Evolutionary conservation across 2,329 filamentous ascomycete species (phyloP).

Genomic region (Colletotrichum tofieldiae): DNA sequence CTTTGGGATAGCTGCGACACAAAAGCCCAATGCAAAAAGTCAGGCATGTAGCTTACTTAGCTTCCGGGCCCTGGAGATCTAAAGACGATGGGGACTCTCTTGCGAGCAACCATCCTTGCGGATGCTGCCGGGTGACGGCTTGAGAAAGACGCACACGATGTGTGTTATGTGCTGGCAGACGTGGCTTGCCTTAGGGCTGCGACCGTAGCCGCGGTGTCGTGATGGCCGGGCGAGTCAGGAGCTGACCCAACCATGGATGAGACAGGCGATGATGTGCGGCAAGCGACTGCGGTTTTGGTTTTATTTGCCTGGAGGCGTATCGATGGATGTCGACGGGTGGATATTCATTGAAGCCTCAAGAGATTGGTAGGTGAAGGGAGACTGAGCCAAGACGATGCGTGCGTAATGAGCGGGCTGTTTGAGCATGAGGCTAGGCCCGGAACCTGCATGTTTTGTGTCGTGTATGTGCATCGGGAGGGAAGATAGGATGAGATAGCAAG

Average conservation of each 20-base stretch:
- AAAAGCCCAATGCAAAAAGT: background rate
- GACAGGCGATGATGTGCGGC: conserved; percentile 9
- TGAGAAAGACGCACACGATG: background rate
- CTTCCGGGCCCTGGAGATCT: background rate
- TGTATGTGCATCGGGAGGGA: background rate
- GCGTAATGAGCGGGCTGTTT: conserved; percentile 21
- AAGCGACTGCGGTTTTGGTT: background rate
- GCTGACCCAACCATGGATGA: conserved; percentile 18
- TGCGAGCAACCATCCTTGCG: conserved; percentile 24
- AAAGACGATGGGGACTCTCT: background rate
- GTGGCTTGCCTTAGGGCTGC: conserved; percentile 42
- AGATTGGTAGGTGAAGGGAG: background rate
- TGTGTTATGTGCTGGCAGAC: conserved; percentile 37
- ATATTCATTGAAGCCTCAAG: background rate
- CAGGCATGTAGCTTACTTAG: background rate
- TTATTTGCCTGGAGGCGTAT: background rate
- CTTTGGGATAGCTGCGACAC: conserved; percentile 4
- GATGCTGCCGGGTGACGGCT: conserved; percentile 6
- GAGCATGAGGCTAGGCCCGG: background rate
- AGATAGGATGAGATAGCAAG: conserved; percentile 7
- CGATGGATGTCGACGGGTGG: background rate
- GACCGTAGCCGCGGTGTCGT: conserved; percentile 26
- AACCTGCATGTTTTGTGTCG: conserved; percentile 16
- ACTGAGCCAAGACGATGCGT: conserved; percentile 24
- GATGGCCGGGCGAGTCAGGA: conserved; percentile 33